phyloP scores from a whole-genome alignment of 2,329 filamentous ascomycete genomes.

The Cadophora luteo-olivacea region DNA sequence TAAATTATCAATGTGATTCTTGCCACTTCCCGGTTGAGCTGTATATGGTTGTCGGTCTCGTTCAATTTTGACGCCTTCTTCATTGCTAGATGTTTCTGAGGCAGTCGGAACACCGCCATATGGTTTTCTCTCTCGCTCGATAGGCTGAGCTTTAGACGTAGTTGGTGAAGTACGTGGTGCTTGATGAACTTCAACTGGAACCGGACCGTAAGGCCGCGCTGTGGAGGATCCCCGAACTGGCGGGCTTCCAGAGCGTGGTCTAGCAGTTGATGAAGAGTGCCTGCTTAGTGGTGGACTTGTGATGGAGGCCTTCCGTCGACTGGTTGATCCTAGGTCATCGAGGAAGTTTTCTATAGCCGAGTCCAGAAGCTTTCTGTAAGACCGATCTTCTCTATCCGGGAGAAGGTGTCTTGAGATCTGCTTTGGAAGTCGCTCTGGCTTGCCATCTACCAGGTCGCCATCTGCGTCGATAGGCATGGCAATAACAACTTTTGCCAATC shows the following conservation, averaged over 20 bases:
- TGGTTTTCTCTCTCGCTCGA: conserved; percentile 47
- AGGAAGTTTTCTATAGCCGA: conserved; percentile 60
- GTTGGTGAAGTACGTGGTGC: conserved; percentile 35
- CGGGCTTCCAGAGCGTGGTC: conserved; percentile 10
- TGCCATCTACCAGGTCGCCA: conserved; percentile 64
- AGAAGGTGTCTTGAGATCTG: conserved; percentile 78
- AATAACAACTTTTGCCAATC: conserved; percentile 71
- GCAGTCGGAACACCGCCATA: conserved; percentile 45
- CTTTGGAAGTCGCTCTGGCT: conserved; percentile 77
- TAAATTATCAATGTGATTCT: conserved; percentile 54
- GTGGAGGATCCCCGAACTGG: conserved; percentile 22
- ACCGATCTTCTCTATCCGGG: conserved; percentile 53
- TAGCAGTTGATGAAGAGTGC: conserved; percentile 32
- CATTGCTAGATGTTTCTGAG: conserved; percentile 48
- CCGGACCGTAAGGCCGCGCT: conserved; percentile 24
- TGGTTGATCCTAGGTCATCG: conserved; percentile 52
- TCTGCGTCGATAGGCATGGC: conserved; percentile 70
- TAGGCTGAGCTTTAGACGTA: conserved; percentile 40
- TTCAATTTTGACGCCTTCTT: conserved; percentile 62
- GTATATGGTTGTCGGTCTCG: conserved; percentile 70
- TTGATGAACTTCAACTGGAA: conserved; percentile 38
- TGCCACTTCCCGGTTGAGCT: conserved; percentile 64
- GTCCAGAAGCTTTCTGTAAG: conserved; percentile 58
- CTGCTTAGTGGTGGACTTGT: conserved; percentile 38
- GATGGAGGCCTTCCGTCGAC: conserved; percentile 46